Conservation (phyloP, 768 basidiomycete genomes). For the Exsudoporus frostii region DNA sequence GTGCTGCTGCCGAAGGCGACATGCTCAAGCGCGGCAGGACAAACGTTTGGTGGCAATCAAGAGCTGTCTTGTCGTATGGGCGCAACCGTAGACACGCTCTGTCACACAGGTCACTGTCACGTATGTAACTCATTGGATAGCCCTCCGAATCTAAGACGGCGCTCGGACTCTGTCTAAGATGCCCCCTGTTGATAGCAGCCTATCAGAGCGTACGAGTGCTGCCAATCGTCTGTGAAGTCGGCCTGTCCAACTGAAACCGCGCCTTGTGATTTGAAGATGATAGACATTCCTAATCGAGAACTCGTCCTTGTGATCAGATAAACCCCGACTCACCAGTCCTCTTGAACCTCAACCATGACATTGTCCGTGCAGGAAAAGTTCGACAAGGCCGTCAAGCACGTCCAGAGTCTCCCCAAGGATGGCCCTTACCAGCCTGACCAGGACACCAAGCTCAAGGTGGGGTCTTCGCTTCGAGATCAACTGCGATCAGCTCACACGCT, state of each 20-base stretch:
- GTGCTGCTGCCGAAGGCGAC: conserved; percentile 38
- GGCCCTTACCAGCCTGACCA: conserved; percentile 71
- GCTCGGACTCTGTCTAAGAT: conserved; percentile 11
- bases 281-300: conserved; percentile 13
- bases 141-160: conserved; percentile 5
- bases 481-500: conserved; percentile 5
- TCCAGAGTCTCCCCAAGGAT: conserved; percentile 60
- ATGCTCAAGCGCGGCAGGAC: conserved; percentile 17
- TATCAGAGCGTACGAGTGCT: background rate
- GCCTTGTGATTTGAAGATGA: conserved; percentile 4
- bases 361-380: conserved; percentile 50
- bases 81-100: conserved; percentile 15
- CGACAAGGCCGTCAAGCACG: conserved; percentile 68
- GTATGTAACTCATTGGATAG: background rate
- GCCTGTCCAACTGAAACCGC: conserved; percentile 3
- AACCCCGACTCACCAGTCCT: background rate
- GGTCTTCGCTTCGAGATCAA: background rate
- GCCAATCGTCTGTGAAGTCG: background rate
- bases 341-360: conserved; percentile 49
- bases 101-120: conserved; percentile 28
- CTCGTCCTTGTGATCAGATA: conserved; percentile 18
- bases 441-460: conserved; percentile 77
- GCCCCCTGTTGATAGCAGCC: background rate
- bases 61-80: conserved; percentile 8
- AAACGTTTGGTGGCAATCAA: conserved; percentile 14